phyloP scores from a whole-genome alignment of 257 asterid genomes.

The Perilla frutescens region DNA sequence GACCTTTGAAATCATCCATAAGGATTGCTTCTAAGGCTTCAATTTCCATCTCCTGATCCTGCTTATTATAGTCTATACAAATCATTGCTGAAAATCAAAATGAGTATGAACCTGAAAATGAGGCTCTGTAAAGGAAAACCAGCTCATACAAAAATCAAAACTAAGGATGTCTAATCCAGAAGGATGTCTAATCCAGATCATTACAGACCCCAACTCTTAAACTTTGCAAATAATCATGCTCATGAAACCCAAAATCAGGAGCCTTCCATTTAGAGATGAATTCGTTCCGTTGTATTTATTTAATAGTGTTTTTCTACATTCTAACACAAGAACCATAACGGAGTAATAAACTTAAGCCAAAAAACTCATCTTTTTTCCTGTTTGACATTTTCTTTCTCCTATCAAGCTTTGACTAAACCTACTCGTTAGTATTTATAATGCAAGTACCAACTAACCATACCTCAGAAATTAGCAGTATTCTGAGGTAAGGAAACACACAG shows the following conservation, averaged over 20 bases:
- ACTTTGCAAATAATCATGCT: conserved; percentile 20
- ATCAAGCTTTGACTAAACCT: conserved; percentile 25
- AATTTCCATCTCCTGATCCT: conserved; percentile 96
- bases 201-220: background rate
- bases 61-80: conserved; percentile 64
- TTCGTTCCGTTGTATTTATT: background rate
- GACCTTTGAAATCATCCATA: conserved; percentile 88
- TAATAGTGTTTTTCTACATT: background rate
- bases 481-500: conserved; percentile 5
- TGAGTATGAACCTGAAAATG: background rate
- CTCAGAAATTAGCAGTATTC: background rate
- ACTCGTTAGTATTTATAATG: background rate
- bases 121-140: conserved; percentile 7
- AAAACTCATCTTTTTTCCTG: background rate
- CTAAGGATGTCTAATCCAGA: background rate
- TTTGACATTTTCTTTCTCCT: background rate
- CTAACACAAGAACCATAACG: conserved; percentile 16
- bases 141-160: conserved; percentile 7
- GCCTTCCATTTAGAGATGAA: background rate
- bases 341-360: background rate
- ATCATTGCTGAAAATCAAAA: conserved; percentile 36
- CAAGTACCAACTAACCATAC: conserved; percentile 5
- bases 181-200: conserved; percentile 3
- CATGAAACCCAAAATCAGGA: conserved; percentile 20
- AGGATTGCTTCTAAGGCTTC: conserved; percentile 98